Percentiles rank a stretch among this genome's conserved stretches.
phyloP scores from a whole-genome alignment of 208 protist genomes.

The Blechomonas ayalai region DNA sequence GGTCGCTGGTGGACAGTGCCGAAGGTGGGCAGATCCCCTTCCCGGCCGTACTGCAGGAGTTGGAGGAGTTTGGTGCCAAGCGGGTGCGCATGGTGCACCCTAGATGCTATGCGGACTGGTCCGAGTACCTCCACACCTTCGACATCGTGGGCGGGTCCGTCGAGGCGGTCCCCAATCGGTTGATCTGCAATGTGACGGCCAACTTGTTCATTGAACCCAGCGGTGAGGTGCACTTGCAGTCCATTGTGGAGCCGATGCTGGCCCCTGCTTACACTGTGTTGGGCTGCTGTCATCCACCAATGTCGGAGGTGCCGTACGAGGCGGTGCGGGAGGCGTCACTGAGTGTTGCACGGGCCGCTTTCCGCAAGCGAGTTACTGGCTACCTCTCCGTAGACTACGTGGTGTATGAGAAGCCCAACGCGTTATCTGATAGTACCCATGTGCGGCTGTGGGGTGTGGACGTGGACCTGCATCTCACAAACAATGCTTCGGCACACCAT shows the following conservation, averaged over 20 bases:
- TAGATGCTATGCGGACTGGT: constrained; percentile 75
- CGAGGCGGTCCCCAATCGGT: constrained; percentile 72
- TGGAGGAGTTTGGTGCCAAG: constrained; percentile 59
- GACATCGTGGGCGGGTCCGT: constrained; percentile 76
- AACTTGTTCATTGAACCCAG: constrained; percentile 85
- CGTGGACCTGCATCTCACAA: constrained; percentile 80
- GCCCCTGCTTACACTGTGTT: constrained; percentile 82
- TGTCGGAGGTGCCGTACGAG: constrained; percentile 34
- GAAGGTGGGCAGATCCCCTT: constrained; percentile 6
- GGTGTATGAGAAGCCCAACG: constrained; percentile 17
- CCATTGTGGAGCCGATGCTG: constrained; percentile 83
- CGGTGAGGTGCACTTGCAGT: constrained; percentile 65
- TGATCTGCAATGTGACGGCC: constrained; percentile 45
- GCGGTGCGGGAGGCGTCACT: constrained; percentile 64
- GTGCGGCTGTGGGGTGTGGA: constrained; percentile 82
- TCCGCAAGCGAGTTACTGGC: constrained; percentile 77
- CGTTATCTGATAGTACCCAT: neutral
- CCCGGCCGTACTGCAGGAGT: constrained; percentile 38
- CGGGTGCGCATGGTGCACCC: constrained; percentile 71
- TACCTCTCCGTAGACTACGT: constrained; percentile 89
- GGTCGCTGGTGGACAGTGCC: constrained; percentile 22
- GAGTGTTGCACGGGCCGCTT: constrained; percentile 57
- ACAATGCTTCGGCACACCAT: constrained; percentile 70
- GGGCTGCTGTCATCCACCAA: constrained; percentile 55
- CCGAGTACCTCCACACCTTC: constrained; percentile 65